These are phyloP conservation scores for Blyttiomyces sp. DNA, from an alignment of 371 early-diverging fungal species.

Conservation along the genomic window DNA sequence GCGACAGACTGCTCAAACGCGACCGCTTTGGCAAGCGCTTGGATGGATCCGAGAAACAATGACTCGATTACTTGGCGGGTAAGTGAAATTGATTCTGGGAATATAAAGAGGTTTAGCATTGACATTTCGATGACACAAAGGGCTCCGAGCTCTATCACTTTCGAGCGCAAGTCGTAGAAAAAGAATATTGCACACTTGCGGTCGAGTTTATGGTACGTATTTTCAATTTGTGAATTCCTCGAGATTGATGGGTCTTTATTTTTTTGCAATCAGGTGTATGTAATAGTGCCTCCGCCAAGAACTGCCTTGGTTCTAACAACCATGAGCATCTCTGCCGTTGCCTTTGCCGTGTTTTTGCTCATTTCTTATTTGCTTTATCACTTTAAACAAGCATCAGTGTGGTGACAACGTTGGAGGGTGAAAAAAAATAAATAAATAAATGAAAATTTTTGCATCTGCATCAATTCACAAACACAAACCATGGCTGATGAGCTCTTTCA, in stretches of 20 bases:
- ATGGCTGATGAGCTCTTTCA: constrained; percentile 24
- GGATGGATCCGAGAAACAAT: constrained; percentile 8
- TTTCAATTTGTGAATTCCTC: background rate
- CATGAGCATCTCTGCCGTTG: constrained; percentile 26
- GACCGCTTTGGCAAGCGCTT: background rate
- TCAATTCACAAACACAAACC: too few species aligned
- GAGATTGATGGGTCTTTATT: background rate
- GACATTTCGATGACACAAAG: too few species aligned
- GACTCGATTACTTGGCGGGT: constrained; percentile 14
- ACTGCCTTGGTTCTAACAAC: constrained; percentile 17
- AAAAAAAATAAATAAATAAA: too few species aligned
- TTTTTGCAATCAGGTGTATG: constrained; percentile 26
- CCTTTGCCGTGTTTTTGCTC: constrained; percentile 19
- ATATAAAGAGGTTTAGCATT: too few species aligned
- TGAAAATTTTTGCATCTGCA: too few species aligned
- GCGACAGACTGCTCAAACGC: constrained; percentile 11
- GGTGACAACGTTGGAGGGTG: too few species aligned
- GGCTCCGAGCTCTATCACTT: constrained; percentile 36
- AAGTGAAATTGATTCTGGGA: too few species aligned
- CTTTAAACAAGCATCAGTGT: background rate
- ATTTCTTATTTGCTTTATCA: constrained; percentile 17
- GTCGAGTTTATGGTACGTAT: constrained; percentile 15
- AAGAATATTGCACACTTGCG: constrained; percentile 19
- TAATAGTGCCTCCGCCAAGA: constrained; percentile 19
- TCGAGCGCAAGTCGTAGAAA: constrained; percentile 13